Evolutionary conservation across 2,329 filamentous ascomycete genomes (phyloP), one percentile per base, ranked within the genome.

Genomic region (Aspergillus brasiliensis): DNA sequence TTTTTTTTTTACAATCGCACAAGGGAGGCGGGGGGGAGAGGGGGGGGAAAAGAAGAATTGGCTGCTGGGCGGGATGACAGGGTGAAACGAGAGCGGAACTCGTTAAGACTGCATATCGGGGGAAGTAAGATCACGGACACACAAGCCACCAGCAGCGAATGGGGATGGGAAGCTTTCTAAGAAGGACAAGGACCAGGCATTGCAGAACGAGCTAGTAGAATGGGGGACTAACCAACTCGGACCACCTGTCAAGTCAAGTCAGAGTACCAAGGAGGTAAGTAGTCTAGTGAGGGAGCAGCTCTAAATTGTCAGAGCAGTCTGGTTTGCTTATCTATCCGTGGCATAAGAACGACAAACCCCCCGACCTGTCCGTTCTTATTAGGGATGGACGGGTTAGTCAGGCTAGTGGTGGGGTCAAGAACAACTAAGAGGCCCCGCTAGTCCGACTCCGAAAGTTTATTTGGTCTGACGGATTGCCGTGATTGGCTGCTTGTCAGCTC

Each of bases 31-130:
- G 40, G 21, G 40, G 13, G 46, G 59, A 52, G 31, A n/a, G 31
- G 37, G 28, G 27, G 28, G 40, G 13, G 46, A 58, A 52, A 27
- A n/a, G 31, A 38, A 23, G 27, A 28, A 51, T 34, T 23, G 56
- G 25, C 47, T 11, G 37, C 28, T 56, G n/a, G n/a, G n/a, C 44
- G 28, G n/a, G 52, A 53, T 37, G 55, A 61, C 47, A 46, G 57
- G 53, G 42, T 44, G 59, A 56, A 38, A 54, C 27, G 48, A 51
- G n/a, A 27, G 44, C 51, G 49, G 31, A 51, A 27, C 31, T 55
- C 44, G 61, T 62, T 61, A 66, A 28, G 55, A 55, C 44, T 42
- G 56, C 65, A 68, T 67, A 19, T 52, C 46, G 31, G 40, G 40
- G 59, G 19, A 57, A 13, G 15, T 42, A 34, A 19, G 28, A 51